Percentiles rank a stretch among this genome's conserved stretches.
Evolutionary conservation across 2,329 filamentous ascomycete genomes (phyloP).

Genomic region (Cadophora sp.): DNA sequence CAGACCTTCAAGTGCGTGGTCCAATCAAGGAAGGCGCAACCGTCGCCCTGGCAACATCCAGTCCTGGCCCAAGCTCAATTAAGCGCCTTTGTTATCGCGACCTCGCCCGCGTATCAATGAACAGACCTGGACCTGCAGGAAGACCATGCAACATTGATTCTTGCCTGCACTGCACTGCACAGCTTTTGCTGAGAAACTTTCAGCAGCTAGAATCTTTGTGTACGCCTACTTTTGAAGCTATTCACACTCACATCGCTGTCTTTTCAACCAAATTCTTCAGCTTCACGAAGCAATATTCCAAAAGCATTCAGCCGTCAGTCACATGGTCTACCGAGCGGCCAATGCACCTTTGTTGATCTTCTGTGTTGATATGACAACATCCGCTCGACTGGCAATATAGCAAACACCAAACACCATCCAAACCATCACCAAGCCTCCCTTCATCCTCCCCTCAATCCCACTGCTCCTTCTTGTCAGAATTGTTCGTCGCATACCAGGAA

Average conservation of each 20-base stretch:
- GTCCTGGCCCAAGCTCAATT: not conserved
- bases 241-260: not conserved
- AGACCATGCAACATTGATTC: constrained; percentile 13
- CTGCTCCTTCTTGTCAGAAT: constrained; percentile 32
- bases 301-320: constrained; percentile 1
- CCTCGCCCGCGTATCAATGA: constrained; percentile 1
- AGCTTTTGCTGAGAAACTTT: not conserved
- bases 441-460: constrained; percentile 4
- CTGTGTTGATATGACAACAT: constrained; percentile 21
- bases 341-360: constrained; percentile 16
- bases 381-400: constrained; percentile 4
- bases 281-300: not conserved
- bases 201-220: not conserved
- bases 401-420: constrained; percentile 12
- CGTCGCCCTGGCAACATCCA: not conserved
- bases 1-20: not conserved
- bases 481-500: constrained; percentile 28
- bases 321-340: not conserved
- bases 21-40: constrained; percentile 1
- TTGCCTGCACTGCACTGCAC: not conserved
- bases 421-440: not conserved
- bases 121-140: constrained; percentile 12
- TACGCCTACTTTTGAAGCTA: constrained; percentile 7
- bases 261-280: not conserved
- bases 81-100: constrained; percentile 8